Base-by-base conservation (phyloP, 2,329 filamentous ascomycete species). In the Rutstroemia sydowiana region DNA sequence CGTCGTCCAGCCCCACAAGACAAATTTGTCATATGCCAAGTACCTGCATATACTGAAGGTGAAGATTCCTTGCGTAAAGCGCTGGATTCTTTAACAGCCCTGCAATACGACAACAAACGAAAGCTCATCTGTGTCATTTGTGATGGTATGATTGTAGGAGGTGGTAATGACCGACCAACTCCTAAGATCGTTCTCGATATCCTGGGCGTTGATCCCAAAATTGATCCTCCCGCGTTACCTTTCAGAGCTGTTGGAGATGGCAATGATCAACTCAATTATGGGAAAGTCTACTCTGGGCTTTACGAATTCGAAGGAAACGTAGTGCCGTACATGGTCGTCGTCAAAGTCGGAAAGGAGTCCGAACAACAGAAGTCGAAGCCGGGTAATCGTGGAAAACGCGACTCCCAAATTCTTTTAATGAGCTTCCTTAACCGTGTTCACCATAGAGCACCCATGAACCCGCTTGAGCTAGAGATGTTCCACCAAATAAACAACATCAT, bases 401-500 rank as follows among this genome's bases (percentile, higher is more conserved):
- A 98, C 70, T 95, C 92, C 31, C 93, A 98, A 70, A 89, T 98
- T 63, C 71, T 97, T 58, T 76, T 97, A 45, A 91, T 98, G 84
- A 92, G 87, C 72, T 98, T 98, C 79, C 81, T 98, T 62, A 98
- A 98, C 72, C 88, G 92, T 55, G 93, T 98, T 42, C 93, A 98
- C 68, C 88, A 97, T 70, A 87, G 91, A 57, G 76, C 87, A 2
- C 85, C 92, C 1, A 98, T 98, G 93, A 93, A 85, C 57, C 93
- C 93, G 14, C 82, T 98, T 11, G 93, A 98, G 68, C 75, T 98
- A 42, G 93, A 98, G 69, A 95, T 97, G 77, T 97, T 96, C 75
- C 93, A 98, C 66, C 93, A 98, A 69, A 89, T 98, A 74, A 95
- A 96, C 78, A 98, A 98, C 68, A 88, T 98, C 61, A 98, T 98